Conservation (phyloP, 306 rosid species). For the Mucuna pruriens region DNA sequence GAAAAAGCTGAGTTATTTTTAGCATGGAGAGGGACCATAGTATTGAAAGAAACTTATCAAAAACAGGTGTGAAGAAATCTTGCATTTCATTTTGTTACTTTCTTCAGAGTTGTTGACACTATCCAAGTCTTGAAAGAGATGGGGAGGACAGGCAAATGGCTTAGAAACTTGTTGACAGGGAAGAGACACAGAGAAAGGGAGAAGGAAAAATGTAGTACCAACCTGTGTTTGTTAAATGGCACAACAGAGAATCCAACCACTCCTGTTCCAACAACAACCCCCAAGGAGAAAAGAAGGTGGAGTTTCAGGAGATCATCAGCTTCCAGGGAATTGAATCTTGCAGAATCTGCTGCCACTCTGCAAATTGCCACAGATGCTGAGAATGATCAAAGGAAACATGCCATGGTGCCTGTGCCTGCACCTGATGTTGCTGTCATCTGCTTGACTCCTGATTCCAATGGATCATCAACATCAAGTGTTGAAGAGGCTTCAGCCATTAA, state of each 20-base stretch:
- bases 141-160: conserved; percentile 92
- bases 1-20: conserved; percentile 21
- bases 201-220: conserved; percentile 43
- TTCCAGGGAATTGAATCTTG: conserved; percentile 51
- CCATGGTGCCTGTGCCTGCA: conserved; percentile 57
- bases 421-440: conserved; percentile 57
- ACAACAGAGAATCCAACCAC: conserved; percentile 54
- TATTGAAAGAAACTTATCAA: conserved; percentile 48
- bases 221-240: conserved; percentile 37
- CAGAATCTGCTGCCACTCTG: conserved; percentile 40
- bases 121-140: conserved; percentile 52
- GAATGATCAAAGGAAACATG: conserved; percentile 64
- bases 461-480: neutral
- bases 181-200: conserved; percentile 71
- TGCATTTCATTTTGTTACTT: conserved; percentile 46
- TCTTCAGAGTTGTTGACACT: conserved; percentile 43
- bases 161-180: conserved; percentile 69
- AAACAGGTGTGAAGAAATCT: conserved; percentile 46
- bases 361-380: conserved; percentile 50
- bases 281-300: conserved; percentile 86
- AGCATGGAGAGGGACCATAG: conserved; percentile 49
- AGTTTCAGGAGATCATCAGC: conserved; percentile 89
- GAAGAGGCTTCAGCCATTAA: conserved; percentile 76
- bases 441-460: conserved; percentile 49
- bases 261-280: conserved; percentile 52